Conservation (phyloP, 495 filamentous ascomycete genomes). For the Schizothecium vesticola region DNA sequence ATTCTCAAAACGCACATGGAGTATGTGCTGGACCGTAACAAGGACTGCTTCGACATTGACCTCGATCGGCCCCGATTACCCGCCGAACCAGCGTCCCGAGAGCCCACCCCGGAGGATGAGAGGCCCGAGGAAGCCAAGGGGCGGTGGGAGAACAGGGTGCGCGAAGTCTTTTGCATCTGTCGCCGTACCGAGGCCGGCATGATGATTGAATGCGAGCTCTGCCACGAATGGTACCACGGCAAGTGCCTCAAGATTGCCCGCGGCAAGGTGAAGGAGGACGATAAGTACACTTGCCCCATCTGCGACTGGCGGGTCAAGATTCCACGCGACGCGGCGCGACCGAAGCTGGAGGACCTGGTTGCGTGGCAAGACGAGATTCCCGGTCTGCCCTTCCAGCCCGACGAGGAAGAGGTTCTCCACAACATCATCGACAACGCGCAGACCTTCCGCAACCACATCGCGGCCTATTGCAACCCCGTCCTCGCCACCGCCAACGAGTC, state of each 20-base stretch:
- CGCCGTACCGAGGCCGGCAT: conserved; percentile 87
- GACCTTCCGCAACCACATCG: conserved; percentile 78
- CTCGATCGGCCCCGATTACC: conserved; percentile 79
- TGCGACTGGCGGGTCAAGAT: conserved; percentile 98
- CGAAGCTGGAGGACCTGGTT: conserved; percentile 87
- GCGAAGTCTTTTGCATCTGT: conserved; percentile 97
- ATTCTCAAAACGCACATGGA: conserved; percentile 93
- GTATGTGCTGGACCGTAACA: conserved; percentile 80
- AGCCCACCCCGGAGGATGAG: conserved; percentile 68
- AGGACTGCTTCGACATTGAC: conserved; percentile 85
- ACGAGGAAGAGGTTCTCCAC: conserved; percentile 81
- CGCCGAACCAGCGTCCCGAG: conserved; percentile 85
- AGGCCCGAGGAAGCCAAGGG: conserved; percentile 20
- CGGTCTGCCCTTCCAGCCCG: conserved; percentile 84
- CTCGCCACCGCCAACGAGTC: conserved; percentile 80
- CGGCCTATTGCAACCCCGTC: conserved; percentile 70
- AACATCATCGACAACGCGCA: conserved; percentile 79
- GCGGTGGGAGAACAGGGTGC: conserved; percentile 46
- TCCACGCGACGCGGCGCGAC: conserved; percentile 92
- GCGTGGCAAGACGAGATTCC: conserved; percentile 84
- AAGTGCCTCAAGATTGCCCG: conserved; percentile 98
- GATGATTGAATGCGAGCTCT: conserved; percentile 99
- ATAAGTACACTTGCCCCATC: conserved; percentile 97
- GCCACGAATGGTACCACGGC: conserved; percentile 98
- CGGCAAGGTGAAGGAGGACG: conserved; percentile 95